Conservation (phyloP, 148 eudicot species). For the Agrostemma githago region DNA sequence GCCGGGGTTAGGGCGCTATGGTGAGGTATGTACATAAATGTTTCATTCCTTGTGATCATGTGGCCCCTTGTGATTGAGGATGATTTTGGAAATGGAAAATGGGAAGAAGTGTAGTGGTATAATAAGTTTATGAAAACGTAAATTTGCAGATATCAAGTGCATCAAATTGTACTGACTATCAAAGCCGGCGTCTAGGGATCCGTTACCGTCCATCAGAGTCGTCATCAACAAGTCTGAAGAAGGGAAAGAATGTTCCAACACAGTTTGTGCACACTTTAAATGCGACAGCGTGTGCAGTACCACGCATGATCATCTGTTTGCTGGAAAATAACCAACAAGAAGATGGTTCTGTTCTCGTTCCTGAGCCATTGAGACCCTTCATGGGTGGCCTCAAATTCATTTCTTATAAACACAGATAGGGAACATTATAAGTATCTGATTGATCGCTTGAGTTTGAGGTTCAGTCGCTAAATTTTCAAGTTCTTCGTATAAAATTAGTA, state of each 20-base stretch:
- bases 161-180: slow-evolving; percentile 91
- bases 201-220: slow-evolving; percentile 62
- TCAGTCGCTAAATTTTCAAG: neutral
- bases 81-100: no score
- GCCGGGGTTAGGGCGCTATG: slow-evolving; percentile 91
- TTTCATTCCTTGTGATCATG: no score
- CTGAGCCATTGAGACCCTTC: slow-evolving; percentile 75
- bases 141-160: slow-evolving; percentile 80
- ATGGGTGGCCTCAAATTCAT: slow-evolving; percentile 74
- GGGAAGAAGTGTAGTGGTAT: no score
- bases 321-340: slow-evolving; percentile 91
- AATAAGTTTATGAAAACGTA: neutral
- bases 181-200: slow-evolving; percentile 82
- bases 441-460: neutral
- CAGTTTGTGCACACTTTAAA: slow-evolving; percentile 87
- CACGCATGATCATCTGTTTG: slow-evolving; percentile 87
- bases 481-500: slow-evolving; percentile 6
- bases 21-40: slow-evolving; percentile 52
- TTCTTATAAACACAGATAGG: slow-evolving; percentile 36
- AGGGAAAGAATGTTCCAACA: slow-evolving; percentile 58
- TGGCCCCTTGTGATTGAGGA: no score
- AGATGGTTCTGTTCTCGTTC: slow-evolving; percentile 72
- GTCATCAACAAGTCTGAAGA: slow-evolving; percentile 35
- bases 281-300: slow-evolving; percentile 94
- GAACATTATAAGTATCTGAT: neutral